phyloP scores from a whole-genome alignment of 352 stramenopile genomes.

The Elongisporangium senticosum region DNA sequence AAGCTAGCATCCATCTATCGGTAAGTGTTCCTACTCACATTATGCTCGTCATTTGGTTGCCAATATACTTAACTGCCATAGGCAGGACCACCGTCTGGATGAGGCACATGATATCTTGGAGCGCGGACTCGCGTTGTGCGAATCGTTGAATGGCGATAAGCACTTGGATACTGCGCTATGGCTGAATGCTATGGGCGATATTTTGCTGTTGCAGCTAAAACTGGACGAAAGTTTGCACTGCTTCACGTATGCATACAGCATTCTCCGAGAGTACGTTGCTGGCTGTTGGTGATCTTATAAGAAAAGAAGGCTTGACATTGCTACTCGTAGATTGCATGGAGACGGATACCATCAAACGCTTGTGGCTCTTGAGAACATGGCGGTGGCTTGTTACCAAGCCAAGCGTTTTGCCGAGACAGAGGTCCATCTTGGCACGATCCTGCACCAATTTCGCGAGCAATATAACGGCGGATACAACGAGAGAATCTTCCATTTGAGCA shows the following conservation, averaged over 20 bases:
- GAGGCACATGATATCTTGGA: slow-evolving; percentile 32
- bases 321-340: slow-evolving; percentile 25
- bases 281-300: not conserved
- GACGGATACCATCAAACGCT: slow-evolving; percentile 19
- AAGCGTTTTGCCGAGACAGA: slow-evolving; percentile 13
- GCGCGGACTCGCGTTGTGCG: slow-evolving; percentile 32
- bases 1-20: slow-evolving; percentile 43
- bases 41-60: not conserved
- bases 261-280: slow-evolving; percentile 23
- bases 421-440: slow-evolving; percentile 13
- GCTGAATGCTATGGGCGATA: slow-evolving; percentile 36
- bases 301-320: not conserved
- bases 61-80: slow-evolving; percentile 4
- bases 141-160: slow-evolving; percentile 21
- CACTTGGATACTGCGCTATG: slow-evolving; percentile 36
- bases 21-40: slow-evolving; percentile 4
- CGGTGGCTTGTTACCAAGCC: slow-evolving; percentile 20
- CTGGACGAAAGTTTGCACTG: slow-evolving; percentile 29
- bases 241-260: slow-evolving; percentile 24
- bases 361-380: slow-evolving; percentile 42
- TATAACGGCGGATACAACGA: slow-evolving; percentile 53
- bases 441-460: slow-evolving; percentile 14
- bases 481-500: slow-evolving; percentile 30
- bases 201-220: slow-evolving; percentile 22
- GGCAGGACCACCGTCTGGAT: slow-evolving; percentile 14